Evolutionary conservation across 1,139 yeast genomes (phyloP).

Genomic region (Magnusiomyces fungicola): DNA sequence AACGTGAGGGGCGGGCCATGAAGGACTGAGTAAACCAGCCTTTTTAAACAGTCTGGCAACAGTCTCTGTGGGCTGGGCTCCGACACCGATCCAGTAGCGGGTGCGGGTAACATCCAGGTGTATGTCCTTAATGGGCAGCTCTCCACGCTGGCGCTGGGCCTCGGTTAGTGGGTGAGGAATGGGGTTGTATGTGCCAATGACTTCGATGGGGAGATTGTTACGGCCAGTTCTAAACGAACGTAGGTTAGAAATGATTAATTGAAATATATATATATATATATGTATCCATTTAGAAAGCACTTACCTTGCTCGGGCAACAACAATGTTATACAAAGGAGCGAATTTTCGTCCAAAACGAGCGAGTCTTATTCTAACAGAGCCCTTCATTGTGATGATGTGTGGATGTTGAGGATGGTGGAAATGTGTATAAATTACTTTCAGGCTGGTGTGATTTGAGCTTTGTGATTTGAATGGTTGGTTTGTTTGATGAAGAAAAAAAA

Average conservation of each 20-base stretch:
- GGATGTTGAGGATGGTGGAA: background rate
- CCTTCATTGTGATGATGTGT: slow-evolving; percentile 27
- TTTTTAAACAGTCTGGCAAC: slow-evolving; percentile 72
- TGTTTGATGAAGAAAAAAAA: too few relatives aligned
- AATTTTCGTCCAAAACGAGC: slow-evolving; percentile 90
- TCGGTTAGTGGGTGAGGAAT: slow-evolving; percentile 63
- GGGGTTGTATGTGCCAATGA: slow-evolving; percentile 90
- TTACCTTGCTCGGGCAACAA: slow-evolving; percentile 62
- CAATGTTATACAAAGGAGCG: slow-evolving; percentile 85
- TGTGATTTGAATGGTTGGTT: too few relatives aligned
- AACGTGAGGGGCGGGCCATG: slow-evolving; percentile 48
- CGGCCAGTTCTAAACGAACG: slow-evolving; percentile 47
- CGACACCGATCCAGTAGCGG: slow-evolving; percentile 97
- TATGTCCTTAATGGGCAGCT: slow-evolving; percentile 69
- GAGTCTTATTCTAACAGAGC: slow-evolving; percentile 57
- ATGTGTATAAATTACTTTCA: background rate
- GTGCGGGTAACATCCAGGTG: slow-evolving; percentile 80
- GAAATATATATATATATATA: background rate
- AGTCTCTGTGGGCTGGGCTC: slow-evolving; percentile 91
- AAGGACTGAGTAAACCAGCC: slow-evolving; percentile 50
- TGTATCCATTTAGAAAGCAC: slow-evolving; percentile 9
- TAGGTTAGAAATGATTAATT: background rate
- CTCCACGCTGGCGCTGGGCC: slow-evolving; percentile 43
- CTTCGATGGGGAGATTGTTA: slow-evolving; percentile 86
- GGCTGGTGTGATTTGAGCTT: too few relatives aligned